Base-by-base conservation (phyloP, 2,329 filamentous ascomycete genomes). In the Coleophoma cylindrospora region DNA sequence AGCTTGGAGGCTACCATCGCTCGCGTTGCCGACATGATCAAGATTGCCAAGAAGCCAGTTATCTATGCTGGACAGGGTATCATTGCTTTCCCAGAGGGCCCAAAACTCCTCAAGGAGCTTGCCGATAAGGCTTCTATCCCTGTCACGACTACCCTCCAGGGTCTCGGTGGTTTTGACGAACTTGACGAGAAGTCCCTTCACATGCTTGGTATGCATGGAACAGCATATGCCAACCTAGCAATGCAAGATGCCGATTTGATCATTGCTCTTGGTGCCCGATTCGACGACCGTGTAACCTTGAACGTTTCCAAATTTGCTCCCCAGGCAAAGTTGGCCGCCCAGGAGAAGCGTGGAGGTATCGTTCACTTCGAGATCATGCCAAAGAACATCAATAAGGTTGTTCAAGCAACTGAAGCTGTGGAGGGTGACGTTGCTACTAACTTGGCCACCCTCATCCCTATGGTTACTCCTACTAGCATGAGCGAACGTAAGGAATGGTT, bases 371-470 rank as follows among this genome's bases (percentile, higher is more conserved):
- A 97, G 68, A 92, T 99, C 63, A 87, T 97, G 86, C 92, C 94
- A 62, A 99, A 99, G 84, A 97, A 99, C 76, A 97, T 97, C 74
- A 97, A 97, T 83, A 99, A 97, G 80, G 91, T 97, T 40, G 87
- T 99, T 13, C 90, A 97, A 72, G 91, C 92, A 8, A 96, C 89
- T 40, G 91, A 96, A 73, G 92, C 94, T 43, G 86, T 97, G 15
- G 92, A 96, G 72, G 94, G 94, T 52, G 92, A 97, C 64, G 89
- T 96, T 32, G 84, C 85, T 3, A 74, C 84, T 15, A 97, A 95
- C 69, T 75, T 97, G 34, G 76, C 76, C 47, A 72, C 80, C 32
- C 83, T 97, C 47, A 63, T 97, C 34, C 91, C 92, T 11, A 75
- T 82, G 48, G 71, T 96, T 19, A 70, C 89, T 48, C 58, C 74